Evolutionary conservation across 1,284 basidiomycete species (phyloP).

Genomic region (Cutaneotrichosporon mucoides): DNA sequence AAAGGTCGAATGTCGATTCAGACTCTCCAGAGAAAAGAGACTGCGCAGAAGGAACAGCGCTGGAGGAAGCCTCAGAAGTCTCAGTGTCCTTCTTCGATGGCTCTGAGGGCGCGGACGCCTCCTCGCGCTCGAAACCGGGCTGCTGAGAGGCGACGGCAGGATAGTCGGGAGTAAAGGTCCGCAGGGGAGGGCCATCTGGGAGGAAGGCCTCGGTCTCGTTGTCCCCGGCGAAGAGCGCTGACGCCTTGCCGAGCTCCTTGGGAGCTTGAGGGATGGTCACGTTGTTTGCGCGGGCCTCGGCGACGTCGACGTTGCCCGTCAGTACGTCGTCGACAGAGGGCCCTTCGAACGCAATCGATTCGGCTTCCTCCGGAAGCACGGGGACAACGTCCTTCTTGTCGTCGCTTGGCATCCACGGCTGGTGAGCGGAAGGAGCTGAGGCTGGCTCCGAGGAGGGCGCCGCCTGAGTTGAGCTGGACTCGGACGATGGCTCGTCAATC

Average conservation of each 20-base stretch:
- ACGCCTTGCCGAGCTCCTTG: conserved; percentile 2
- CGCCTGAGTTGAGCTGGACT: background rate
- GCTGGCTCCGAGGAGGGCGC: background rate
- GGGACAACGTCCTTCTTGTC: background rate
- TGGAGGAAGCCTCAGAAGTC: background rate
- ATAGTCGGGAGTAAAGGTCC: background rate
- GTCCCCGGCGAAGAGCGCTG: conserved; percentile 10
- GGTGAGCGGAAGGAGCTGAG: background rate
- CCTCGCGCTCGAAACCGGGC: too few species aligned
- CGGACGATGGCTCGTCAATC: too few species aligned
- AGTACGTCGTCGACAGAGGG: background rate
- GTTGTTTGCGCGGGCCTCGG: background rate
- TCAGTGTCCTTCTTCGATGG: background rate
- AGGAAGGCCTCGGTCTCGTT: conserved; percentile 7
- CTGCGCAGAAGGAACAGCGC: background rate
- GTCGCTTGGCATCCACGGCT: background rate
- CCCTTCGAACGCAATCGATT: conserved; percentile 9
- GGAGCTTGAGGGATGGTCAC: conserved; percentile 1
- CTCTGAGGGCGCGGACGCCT: background rate
- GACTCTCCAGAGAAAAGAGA: conserved; percentile 1
- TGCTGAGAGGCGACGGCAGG: background rate
- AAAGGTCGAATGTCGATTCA: conserved; percentile 1
- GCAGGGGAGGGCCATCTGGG: background rate
- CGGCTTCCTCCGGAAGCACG: conserved; percentile 10
- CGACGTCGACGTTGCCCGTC: background rate